A percentile compares a stretch with the other conserved stretches of the same genome.
phyloP scores from a whole-genome alignment of 2,329 filamentous ascomycete genomes.

The Plectosphaerella cucumerina region DNA sequence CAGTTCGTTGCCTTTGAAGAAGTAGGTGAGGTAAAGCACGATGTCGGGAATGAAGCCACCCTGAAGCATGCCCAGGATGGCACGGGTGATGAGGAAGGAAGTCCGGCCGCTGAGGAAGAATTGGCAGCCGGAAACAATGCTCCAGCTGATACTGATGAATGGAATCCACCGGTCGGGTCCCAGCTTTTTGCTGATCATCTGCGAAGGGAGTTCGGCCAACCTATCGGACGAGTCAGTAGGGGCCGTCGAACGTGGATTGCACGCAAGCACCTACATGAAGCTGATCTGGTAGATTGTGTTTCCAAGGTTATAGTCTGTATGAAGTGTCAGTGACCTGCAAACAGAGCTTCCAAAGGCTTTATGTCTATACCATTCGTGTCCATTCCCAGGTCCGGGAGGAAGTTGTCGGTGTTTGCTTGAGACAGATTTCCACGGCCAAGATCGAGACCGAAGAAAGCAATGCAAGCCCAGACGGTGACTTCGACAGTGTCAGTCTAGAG shows the following conservation, averaged over 20 bases:
- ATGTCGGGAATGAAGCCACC: constrained; percentile 37
- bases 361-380: constrained; percentile 22
- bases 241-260: too few relatives aligned
- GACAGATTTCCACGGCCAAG: constrained; percentile 18
- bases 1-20: constrained; percentile 20
- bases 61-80: constrained; percentile 36
- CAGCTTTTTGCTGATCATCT: constrained; percentile 53
- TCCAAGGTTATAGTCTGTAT: constrained; percentile 46
- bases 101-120: constrained; percentile 29
- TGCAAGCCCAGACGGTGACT: constrained; percentile 3
- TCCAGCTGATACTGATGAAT: constrained; percentile 16
- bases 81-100: constrained; percentile 33
- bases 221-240: too few relatives aligned
- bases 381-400: constrained; percentile 34
- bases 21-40: constrained; percentile 20
- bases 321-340: background rate
- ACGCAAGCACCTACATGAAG: constrained; percentile 38
- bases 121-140: constrained; percentile 12
- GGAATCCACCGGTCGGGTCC: constrained; percentile 27
- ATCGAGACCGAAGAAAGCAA: constrained; percentile 19
- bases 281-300: constrained; percentile 50
- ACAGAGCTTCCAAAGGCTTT: background rate
- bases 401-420: constrained; percentile 19
- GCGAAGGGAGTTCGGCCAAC: constrained; percentile 55
- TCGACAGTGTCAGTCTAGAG: background rate